These are phyloP conservation scores for Elsinoe australis DNA, from an alignment of 2,329 filamentous ascomycete genomes.

Conservation along the genomic window DNA sequence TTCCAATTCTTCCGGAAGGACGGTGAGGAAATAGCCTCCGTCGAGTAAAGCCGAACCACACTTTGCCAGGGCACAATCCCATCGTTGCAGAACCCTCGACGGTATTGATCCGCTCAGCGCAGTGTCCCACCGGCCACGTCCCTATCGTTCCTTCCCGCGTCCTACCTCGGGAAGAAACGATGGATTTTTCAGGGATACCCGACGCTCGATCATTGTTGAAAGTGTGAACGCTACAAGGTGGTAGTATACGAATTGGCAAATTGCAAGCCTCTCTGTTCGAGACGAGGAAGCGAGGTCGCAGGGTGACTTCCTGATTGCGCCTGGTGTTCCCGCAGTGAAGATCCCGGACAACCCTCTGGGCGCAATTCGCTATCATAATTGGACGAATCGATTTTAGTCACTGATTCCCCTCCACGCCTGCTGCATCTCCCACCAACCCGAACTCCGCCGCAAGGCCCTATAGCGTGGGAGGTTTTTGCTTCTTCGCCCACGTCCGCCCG, in stretches of 20 bases:
- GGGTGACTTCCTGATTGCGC: conserved; percentile 3
- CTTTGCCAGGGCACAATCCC: too few species aligned
- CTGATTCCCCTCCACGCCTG: background rate
- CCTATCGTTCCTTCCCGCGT: background rate
- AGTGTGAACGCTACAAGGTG: too few species aligned
- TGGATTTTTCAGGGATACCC: background rate
- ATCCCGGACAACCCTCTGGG: conserved; percentile 1
- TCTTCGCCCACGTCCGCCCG: conserved; percentile 14
- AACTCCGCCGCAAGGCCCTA: conserved; percentile 5
- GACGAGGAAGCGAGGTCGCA: background rate
- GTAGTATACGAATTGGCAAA: too few species aligned
- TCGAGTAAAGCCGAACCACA: too few species aligned
- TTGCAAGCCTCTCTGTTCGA: too few species aligned
- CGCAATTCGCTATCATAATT: background rate
- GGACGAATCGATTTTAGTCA: conserved; percentile 2
- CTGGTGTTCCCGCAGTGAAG: conserved; percentile 1
- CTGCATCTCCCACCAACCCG: conserved; percentile 4
- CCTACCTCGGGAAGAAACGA: background rate
- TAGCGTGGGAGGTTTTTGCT: conserved; percentile 8
- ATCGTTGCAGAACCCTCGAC: too few species aligned
- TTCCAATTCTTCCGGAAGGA: too few species aligned
- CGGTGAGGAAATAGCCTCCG: too few species aligned
- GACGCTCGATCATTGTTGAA: background rate
- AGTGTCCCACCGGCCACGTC: too few species aligned
- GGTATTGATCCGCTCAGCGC: too few species aligned